Evolutionary conservation across 2,329 filamentous ascomycete genomes (phyloP).

Genomic region (Paecilomyces dactylethromorphus): DNA sequence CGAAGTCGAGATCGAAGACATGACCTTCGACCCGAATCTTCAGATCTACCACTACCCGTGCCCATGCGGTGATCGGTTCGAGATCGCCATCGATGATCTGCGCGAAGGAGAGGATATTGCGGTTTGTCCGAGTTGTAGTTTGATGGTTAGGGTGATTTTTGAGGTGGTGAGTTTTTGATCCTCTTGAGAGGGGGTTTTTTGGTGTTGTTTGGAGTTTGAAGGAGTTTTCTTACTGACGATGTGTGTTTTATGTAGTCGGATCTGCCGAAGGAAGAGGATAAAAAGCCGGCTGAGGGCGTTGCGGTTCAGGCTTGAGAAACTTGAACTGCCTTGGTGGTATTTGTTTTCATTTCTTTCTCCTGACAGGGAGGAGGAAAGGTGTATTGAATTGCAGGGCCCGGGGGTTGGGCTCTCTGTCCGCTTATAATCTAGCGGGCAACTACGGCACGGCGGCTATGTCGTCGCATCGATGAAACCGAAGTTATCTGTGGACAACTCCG

Average conservation of each 20-base stretch:
- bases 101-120: conserved; percentile 87
- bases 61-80: conserved; percentile 93
- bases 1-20: conserved; percentile 97
- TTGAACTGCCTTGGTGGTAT: background rate
- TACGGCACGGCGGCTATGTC: background rate
- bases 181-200: conserved; percentile 6
- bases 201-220: background rate
- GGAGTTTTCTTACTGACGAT: background rate
- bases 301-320: conserved; percentile 32
- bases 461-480: background rate
- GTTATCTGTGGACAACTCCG: background rate
- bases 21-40: conserved; percentile 76
- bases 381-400: background rate
- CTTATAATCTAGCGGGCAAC: background rate
- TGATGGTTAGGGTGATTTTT: conserved; percentile 95
- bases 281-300: conserved; percentile 21
- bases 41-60: conserved; percentile 96
- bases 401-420: background rate
- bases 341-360: background rate
- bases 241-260: conserved; percentile 35
- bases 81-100: conserved; percentile 78
- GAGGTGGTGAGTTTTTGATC: conserved; percentile 57
- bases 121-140: conserved; percentile 93
- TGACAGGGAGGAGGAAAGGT: background rate
- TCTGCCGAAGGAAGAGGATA: conserved; percentile 41